Evolutionary conservation across 163 green algal genomes (phyloP).

Genomic region (Scenedesmus sp.): DNA sequence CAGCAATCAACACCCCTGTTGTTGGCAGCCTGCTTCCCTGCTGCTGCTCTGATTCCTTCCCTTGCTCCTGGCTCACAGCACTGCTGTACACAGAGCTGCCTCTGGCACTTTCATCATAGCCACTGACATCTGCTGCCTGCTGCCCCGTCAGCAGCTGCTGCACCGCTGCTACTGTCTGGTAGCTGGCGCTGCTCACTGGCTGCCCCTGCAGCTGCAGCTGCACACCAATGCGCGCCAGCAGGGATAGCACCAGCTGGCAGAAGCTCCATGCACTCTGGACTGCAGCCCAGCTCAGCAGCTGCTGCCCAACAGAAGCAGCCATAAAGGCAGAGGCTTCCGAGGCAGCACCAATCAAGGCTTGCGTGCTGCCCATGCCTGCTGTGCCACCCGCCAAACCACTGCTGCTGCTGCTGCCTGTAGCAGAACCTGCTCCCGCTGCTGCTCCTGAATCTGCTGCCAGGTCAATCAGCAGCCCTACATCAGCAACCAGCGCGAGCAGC

Average conservation of each 20-base stretch:
- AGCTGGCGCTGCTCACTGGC: not conserved
- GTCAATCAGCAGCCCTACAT: slow-evolving; percentile 27
- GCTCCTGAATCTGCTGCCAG: not conserved
- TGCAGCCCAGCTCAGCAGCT: slow-evolving; percentile 24
- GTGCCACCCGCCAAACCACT: not conserved
- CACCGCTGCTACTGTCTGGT: slow-evolving; percentile 5
- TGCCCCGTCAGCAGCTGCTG: slow-evolving; percentile 15
- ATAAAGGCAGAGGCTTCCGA: not conserved
- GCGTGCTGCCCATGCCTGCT: not conserved
- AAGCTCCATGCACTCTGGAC: not conserved
- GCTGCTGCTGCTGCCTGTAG: not conserved
- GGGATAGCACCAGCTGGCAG: slow-evolving; percentile 36
- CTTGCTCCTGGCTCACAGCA: not conserved
- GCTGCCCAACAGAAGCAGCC: slow-evolving; percentile 26
- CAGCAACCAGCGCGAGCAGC: slow-evolving; percentile 18
- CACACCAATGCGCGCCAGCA: slow-evolving; percentile 21
- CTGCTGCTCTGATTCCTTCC: not conserved
- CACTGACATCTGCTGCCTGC: not conserved
- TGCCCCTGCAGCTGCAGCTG: not conserved
- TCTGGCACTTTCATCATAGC: not conserved
- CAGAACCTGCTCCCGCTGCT: not conserved
- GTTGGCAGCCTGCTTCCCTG: not conserved
- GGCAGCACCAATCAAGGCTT: not conserved
- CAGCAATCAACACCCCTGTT: no score
- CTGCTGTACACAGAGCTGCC: slow-evolving; percentile 4